Base-by-base conservation (phyloP, 1,284 basidiomycete species). In the Exobasidium cylindrosporum region DNA sequence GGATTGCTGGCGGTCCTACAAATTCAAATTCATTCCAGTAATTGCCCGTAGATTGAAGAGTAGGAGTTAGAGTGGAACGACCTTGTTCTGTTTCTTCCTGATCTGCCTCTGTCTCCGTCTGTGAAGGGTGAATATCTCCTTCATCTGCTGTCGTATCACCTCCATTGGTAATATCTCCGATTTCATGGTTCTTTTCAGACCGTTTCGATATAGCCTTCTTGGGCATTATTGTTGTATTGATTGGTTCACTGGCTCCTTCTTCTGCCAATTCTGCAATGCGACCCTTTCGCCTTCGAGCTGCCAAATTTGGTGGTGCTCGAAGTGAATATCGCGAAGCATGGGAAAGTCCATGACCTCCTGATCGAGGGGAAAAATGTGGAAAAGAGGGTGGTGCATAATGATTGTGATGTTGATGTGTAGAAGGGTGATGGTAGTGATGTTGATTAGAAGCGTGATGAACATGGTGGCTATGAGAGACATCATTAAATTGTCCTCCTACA, bases 251-350 rank as follows among this genome's bases (percentile, higher is more conserved):
- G 2, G 21, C 47, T 26, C 47, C 47, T 28, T 76, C 71, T 28
- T 72, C 74, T 26, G 74, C 63, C 29, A 78, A 62, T 59, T 78
- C 75, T 28, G 67, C 62, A 45, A 78, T 67, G 29, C 76, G 71
- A 1, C 76, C 74, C 56, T 76, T 77, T 58, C 60, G 54, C n/a
- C 60, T 13, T 21, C 60, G 17, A 7, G 60, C 60, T 5, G 53
- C 60, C 5, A 62, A 30, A 29, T 56, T 54, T 14, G 60, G 44
- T 10, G 60, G 60, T n/a, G 57, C 47, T 1, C 60, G 43, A 11
- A 58, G 28, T 11, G 31, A 31, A 28, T 58, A 54, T 14, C 60
- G 43, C 28, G 60, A 62, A 7, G 28, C 35, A 32, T 62, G 58
- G 24, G 60, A 62, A 17, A 64, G 58, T 32, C 62, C 62, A 32